phyloP scores from a whole-genome alignment of 2,329 filamentous ascomycete genomes.

The Plectosphaerella plurivora region DNA sequence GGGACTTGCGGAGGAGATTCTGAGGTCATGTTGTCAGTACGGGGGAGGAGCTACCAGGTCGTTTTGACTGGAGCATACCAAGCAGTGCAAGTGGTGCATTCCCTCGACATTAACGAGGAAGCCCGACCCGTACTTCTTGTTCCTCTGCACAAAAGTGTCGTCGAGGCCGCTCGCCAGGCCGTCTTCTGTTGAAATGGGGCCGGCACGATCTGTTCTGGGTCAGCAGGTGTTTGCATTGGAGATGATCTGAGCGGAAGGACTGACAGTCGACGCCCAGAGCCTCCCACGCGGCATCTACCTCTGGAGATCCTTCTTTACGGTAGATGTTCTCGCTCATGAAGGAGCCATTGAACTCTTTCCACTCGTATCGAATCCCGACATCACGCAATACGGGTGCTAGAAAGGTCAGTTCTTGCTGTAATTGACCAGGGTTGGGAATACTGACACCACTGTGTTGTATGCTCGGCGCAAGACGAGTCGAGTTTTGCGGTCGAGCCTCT shows the following conservation, averaged over 20 bases:
- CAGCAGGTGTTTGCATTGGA: not conserved
- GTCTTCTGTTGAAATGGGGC: conserved; percentile 44
- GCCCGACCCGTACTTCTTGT: conserved; percentile 51
- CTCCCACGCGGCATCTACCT: conserved; percentile 55
- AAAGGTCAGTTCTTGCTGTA: not conserved
- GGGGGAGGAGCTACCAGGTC: not conserved
- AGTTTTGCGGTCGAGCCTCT: conserved; percentile 8
- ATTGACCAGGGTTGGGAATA: conserved; percentile 1
- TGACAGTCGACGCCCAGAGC: conserved; percentile 38
- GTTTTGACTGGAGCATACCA: conserved; percentile 29
- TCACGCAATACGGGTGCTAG: conserved; percentile 28
- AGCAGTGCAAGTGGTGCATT: conserved; percentile 53
- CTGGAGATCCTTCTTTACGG: conserved; percentile 41
- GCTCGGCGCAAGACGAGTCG: conserved; percentile 18
- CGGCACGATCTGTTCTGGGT: conserved; percentile 30
- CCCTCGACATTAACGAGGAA: conserved; percentile 55
- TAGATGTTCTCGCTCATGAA: conserved; percentile 51
- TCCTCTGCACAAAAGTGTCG: conserved; percentile 49
- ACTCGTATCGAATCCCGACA: conserved; percentile 23
- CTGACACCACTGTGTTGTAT: conserved; percentile 34
- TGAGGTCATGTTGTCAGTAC: conserved; percentile 11
- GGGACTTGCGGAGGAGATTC: conserved; percentile 54
- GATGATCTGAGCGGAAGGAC: conserved; percentile 9
- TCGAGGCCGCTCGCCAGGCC: conserved; percentile 47
- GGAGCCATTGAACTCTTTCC: conserved; percentile 48